Base-by-base conservation (phyloP, 2,329 filamentous ascomycete genomes). In the Penicillium sp. region DNA sequence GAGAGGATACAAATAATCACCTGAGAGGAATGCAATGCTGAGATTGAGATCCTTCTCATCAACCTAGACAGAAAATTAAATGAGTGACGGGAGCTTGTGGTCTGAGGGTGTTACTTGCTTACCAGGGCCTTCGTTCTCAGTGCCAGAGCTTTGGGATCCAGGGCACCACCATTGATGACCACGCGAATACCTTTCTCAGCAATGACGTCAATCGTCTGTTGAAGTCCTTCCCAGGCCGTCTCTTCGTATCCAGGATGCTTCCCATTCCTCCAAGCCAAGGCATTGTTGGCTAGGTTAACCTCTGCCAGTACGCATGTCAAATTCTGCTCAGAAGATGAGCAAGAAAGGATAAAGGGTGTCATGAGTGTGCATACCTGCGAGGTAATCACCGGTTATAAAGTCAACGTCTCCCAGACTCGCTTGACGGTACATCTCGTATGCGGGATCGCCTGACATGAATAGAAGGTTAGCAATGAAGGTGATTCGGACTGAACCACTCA, bases 81-180 rank as follows among this genome's bases (percentile, higher is more conserved):
- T 27, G n/a, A 55, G 44, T 23, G 12, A 6, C 5, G 2, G 29
- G 15, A 31, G 12, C 29, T 31, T 31, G 12, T 31, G 9, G 2
- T 31, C 6, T 15, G 12, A 6, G 4, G 2, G 6, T 31, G 14
- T 15, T 31, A 12, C 61, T 61, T 9, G n/a, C 33, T 59, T 35
- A 75, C 73, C 56, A 82, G 57, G 18, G 73, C 64, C 4, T 74
- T 67, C 0, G 78, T 72, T 53, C 78, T 76, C 49, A 78, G 62
- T 2, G 82, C 80, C 15, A 86, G 62, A 0, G 77, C 81, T 54
- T 74, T 74, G 0, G 83, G 83, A 54, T 85, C 81, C 15, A 81
- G 73, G 2, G 78, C 81, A 0, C 84, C 83, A 2, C 83, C 83
- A 60, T 85, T 85, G 53, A 84, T 73, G 33, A 83, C 73, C 12